Conservation (phyloP, 1,284 basidiomycete genomes). For the Austroboletus niveus region DNA sequence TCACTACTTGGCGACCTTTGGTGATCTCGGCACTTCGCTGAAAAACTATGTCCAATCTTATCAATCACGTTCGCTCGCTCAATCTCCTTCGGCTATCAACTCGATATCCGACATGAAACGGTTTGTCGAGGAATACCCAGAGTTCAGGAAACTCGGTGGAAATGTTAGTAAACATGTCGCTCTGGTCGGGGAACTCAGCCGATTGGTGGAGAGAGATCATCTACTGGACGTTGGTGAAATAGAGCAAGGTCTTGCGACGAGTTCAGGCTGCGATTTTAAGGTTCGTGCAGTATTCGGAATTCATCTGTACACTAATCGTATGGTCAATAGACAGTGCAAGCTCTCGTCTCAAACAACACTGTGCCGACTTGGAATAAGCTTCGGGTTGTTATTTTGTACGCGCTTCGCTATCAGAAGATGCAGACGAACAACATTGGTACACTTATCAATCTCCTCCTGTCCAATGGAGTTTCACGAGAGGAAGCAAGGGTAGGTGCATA, state of each 20-base stretch:
- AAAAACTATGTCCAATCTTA: slow-evolving; percentile 96
- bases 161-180: slow-evolving; percentile 99
- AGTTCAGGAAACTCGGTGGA: slow-evolving; percentile 93
- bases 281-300: slow-evolving; percentile 40
- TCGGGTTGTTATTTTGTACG: slow-evolving; percentile 91
- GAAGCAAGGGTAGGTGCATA: slow-evolving; percentile 70
- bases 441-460: slow-evolving; percentile 80
- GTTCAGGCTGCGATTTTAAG: slow-evolving; percentile 85
- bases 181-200: slow-evolving; percentile 92
- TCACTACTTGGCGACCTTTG: slow-evolving; percentile 93
- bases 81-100: slow-evolving; percentile 83
- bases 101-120: slow-evolving; percentile 97
- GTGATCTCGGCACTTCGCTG: slow-evolving; percentile 91
- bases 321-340: slow-evolving; percentile 68
- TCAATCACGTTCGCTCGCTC: slow-evolving; percentile 79
- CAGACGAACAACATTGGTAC: slow-evolving; percentile 80
- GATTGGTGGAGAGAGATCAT: slow-evolving; percentile 84
- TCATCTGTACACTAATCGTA: neutral
- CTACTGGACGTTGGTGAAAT: slow-evolving; percentile 91
- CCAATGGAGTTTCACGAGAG: slow-evolving; percentile 79
- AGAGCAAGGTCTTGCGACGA: slow-evolving; percentile 94
- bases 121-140: slow-evolving; percentile 98
- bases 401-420: slow-evolving; percentile 93
- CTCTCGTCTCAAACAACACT: slow-evolving; percentile 63
- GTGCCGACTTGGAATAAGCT: slow-evolving; percentile 84